Conservation (phyloP, 2,329 filamentous ascomycete species). For the Sphaerostilbella broomeana region DNA sequence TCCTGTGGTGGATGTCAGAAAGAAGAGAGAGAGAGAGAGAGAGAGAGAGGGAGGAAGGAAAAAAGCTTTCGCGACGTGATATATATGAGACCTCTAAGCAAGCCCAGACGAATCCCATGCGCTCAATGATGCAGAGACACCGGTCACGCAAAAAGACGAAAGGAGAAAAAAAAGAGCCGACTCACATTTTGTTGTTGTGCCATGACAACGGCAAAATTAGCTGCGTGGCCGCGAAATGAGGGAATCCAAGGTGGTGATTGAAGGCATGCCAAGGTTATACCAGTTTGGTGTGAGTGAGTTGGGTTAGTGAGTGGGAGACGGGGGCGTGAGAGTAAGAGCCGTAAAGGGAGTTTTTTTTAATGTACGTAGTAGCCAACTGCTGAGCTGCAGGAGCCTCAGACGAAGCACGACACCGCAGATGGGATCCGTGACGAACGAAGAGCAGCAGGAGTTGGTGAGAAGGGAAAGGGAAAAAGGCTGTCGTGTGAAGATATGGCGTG, state of each 20-base stretch:
- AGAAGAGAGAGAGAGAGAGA: too few species aligned
- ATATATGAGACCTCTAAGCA: too few species aligned
- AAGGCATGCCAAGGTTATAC: slow-evolving; percentile 23
- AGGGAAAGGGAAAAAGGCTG: slow-evolving; percentile 16
- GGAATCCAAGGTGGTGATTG: slow-evolving; percentile 20
- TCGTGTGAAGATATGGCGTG: slow-evolving; percentile 18
- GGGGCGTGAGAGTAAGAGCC: slow-evolving; percentile 21
- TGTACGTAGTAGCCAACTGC: too few species aligned
- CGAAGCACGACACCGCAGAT: too few species aligned
- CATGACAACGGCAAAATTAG: slow-evolving; percentile 32
- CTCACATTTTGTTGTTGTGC: slow-evolving; percentile 35
- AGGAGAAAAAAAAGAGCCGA: slow-evolving; percentile 13
- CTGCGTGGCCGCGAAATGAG: slow-evolving; percentile 29
- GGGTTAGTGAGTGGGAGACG: background rate
- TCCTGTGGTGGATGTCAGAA: slow-evolving; percentile 24
- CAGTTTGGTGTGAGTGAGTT: slow-evolving; percentile 7
- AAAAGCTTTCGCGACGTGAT: slow-evolving; percentile 15
- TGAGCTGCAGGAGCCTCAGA: too few species aligned
- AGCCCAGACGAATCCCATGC: too few species aligned
- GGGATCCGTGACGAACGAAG: too few species aligned
- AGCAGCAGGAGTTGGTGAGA: too few species aligned
- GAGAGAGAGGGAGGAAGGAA: too few species aligned
- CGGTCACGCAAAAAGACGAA: slow-evolving; percentile 10
- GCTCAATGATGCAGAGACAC: too few species aligned
- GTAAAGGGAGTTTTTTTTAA: slow-evolving; percentile 12